Percentiles rank a stretch among this genome's conserved stretches.
phyloP scores from a whole-genome alignment of 2,329 filamentous ascomycete species.

The Colletotrichum sp. region DNA sequence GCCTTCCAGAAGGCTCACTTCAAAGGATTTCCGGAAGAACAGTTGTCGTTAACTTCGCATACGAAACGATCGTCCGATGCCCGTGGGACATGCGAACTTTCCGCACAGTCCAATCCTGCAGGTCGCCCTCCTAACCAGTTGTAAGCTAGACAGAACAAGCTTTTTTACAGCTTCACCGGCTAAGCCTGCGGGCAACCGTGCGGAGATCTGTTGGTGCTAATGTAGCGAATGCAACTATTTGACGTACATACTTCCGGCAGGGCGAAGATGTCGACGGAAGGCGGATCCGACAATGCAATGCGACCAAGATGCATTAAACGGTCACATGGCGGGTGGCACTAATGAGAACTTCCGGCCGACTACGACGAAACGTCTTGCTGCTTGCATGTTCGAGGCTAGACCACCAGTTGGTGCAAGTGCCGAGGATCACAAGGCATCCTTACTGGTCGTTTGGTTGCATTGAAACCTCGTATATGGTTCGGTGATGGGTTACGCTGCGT shows the following conservation, averaged over 20 bases:
- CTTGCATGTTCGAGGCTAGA: background rate
- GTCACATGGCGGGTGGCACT: too few relatives aligned
- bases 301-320: background rate
- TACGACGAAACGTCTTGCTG: background rate
- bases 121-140: background rate
- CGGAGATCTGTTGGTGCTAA: background rate
- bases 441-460: background rate
- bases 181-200: background rate
- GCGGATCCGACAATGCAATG: background rate
- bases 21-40: constrained; percentile 8
- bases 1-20: background rate
- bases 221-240: background rate
- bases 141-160: background rate
- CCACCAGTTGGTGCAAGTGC: background rate
- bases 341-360: background rate
- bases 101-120: background rate
- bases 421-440: background rate
- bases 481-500: background rate
- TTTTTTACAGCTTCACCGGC: background rate
- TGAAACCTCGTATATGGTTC: background rate
- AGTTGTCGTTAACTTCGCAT: constrained; percentile 11
- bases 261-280: background rate
- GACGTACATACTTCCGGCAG: background rate
- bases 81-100: background rate
- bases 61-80: constrained; percentile 21